Base-by-base conservation (phyloP, 2,329 filamentous ascomycete genomes). In the Aspergillus ochraceus region DNA sequence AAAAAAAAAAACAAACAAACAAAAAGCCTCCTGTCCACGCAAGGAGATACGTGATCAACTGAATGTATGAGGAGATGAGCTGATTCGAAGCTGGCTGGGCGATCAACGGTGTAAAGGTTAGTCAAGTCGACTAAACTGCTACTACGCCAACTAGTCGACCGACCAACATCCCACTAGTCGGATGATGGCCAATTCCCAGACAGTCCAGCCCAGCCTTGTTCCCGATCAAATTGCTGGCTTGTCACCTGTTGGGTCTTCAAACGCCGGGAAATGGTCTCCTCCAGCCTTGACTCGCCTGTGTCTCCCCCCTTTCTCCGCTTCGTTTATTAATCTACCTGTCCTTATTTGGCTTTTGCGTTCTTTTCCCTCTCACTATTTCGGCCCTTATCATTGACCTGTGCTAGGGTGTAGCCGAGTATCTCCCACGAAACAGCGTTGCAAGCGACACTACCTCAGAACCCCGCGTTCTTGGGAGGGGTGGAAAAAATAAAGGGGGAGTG, bases 21-120 rank as follows among this genome's bases (percentile, higher is more conserved):
- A 49, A 47, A 29, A 29, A 24, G 12, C 30, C 19, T 30, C n/a
- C 30, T 20, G 46, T 24, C 46, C 30, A 55, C 30, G 46, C 26
- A 36, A 22, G 19, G 20, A 51, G 57, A 61, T 61, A 55, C 49
- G 54, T 55, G 42, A 58, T 61, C 22, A 24, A 49, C 52, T 32
- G 55, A 42, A 49, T 58, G 50, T 52, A 61, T 59, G 56, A 59
- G 36, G 53, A 53, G 42, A 32, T 39, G 24, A 20, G 45, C 45
- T 47, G 45, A 56, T 51, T 19, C 32, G 52, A 42, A 42, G 52
- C 42, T 54, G 42, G 42, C 19, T 29, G 26, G 29, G 22, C 30
- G 26, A 59, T 56, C 20, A 47, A 42, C 20, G 49, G 29, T n/a
- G 36, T 42, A 14, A 42, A 42, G 36, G 36, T 42, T 32, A 32